Base-by-base conservation (phyloP, 108 stramenopile species). In the Epithemia pelagica region DNA sequence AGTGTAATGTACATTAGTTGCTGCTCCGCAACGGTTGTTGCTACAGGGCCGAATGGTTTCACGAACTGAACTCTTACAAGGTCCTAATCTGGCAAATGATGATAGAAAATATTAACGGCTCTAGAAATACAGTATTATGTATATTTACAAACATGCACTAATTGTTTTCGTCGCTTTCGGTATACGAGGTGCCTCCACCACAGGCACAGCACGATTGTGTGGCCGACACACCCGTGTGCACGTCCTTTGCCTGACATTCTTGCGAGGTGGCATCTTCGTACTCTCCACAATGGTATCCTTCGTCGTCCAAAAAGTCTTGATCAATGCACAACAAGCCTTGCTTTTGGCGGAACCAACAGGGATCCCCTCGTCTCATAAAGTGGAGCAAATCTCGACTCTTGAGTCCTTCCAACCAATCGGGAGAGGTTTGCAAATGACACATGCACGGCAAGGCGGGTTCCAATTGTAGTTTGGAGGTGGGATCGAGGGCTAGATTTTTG, bases 161-260 rank as follows among this genome's bases (percentile, higher is more conserved):
- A n/a, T n/a, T n/a, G n/a, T n/a, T n/a, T 46, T 46, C 37, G 15
- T 46, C 37, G 37, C 15, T 15, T 46, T 46, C 37, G 10, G 37
- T 5, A 46, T 46, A 46, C 5, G 15, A 46, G 37, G 37, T 46
- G 25, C 71, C 71, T 23, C 71, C 71, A 28, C 53, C 55, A 37
- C 71, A 72, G 20, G 32, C 64, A 37, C 71, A 72, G 28, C 71
- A 72, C 8, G 71, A 51, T 27, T 59, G 55, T 19, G 24, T 58
- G 64, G 71, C 71, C 0, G 55, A 23, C 23, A 62, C 32, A n/a
- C 28, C 30, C 24, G 31, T 22, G 15, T 46, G 5, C 10, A 53
- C 61, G 32, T 65, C 71, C 53, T 62, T 72, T 26, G 64, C 71
- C 24, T 28, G 22, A 54, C 65, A 65, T 52, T 66, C 71, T 31